Conservation (phyloP, 306 rosid species). For the Sicyos edulis region DNA sequence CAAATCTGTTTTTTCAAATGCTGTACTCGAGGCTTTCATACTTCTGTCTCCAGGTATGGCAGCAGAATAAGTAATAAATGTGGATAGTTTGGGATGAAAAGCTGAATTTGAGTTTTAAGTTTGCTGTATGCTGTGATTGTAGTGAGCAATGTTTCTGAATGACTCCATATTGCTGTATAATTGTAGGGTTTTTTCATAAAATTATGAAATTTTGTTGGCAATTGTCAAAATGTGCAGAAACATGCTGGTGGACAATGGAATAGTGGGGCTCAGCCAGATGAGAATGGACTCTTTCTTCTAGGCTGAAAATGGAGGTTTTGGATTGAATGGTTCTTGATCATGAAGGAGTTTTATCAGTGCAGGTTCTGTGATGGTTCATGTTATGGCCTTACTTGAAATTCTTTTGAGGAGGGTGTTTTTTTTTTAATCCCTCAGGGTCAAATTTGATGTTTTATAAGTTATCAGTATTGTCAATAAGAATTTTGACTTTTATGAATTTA, state of each 20-base stretch:
- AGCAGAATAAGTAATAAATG: background rate
- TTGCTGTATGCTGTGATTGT: background rate
- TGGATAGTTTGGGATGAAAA: background rate
- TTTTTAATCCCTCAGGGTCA: too few species aligned
- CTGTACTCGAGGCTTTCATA: slow-evolving; percentile 11
- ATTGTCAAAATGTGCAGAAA: background rate
- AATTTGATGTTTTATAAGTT: too few species aligned
- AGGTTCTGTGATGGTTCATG: too few species aligned
- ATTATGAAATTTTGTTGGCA: background rate
- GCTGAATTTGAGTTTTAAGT: background rate
- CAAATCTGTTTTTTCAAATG: slow-evolving; percentile 16
- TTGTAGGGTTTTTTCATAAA: background rate
- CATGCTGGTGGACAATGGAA: background rate
- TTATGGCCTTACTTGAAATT: too few species aligned
- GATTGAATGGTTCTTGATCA: too few species aligned
- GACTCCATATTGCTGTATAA: background rate
- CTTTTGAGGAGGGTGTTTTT: too few species aligned
- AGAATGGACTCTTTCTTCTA: too few species aligned
- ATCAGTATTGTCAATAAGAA: too few species aligned
- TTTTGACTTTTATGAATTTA: too few species aligned
- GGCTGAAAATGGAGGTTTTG: too few species aligned
- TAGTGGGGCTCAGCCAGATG: too few species aligned
- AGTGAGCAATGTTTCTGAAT: background rate
- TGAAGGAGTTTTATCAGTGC: too few species aligned
- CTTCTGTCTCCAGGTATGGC: background rate